Evolutionary conservation across 129 eudicot genomes (phyloP).

Genomic region (Rutidosis leptorrhynchoides): DNA sequence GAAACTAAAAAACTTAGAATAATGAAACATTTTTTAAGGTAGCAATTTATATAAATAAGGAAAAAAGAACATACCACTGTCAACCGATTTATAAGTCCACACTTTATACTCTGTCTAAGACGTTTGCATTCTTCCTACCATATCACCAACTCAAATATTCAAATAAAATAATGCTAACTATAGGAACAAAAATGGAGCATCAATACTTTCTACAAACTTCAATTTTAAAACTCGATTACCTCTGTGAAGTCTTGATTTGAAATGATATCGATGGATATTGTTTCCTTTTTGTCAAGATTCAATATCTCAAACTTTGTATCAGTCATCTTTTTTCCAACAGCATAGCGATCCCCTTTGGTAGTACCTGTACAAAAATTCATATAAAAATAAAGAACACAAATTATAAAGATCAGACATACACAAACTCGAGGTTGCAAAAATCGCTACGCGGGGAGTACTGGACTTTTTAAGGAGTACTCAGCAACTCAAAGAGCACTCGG

Average conservation of each 20-base stretch:
- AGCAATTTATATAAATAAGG: neutral
- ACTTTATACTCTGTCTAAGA: conserved; percentile 89
- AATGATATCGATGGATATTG: conserved; percentile 72
- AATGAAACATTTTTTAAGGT: conserved; percentile 7
- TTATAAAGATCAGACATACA: neutral
- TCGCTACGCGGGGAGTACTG: too few species aligned
- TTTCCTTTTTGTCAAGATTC: conserved; percentile 79
- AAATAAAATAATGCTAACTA: conserved; percentile 5
- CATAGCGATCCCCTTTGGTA: conserved; percentile 56
- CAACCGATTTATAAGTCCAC: conserved; percentile 70
- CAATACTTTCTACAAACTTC: neutral
- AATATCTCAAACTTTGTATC: conserved; percentile 71
- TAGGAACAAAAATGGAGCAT: conserved; percentile 5
- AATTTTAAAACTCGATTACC: conserved; percentile 40
- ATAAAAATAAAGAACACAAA: neutral
- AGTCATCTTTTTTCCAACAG: conserved; percentile 72
- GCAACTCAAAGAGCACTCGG: too few species aligned
- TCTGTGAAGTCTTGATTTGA: conserved; percentile 94
- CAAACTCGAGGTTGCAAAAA: too few species aligned
- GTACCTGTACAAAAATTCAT: conserved; percentile 56
- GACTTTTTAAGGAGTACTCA: too few species aligned
- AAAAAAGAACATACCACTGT: conserved; percentile 67
- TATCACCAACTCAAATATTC: conserved; percentile 30
- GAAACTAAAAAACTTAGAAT: conserved; percentile 20
- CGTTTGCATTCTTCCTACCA: conserved; percentile 97